Conservation (phyloP, 176 grass and related monocot species). For the Rhynchospora breviuscula region DNA sequence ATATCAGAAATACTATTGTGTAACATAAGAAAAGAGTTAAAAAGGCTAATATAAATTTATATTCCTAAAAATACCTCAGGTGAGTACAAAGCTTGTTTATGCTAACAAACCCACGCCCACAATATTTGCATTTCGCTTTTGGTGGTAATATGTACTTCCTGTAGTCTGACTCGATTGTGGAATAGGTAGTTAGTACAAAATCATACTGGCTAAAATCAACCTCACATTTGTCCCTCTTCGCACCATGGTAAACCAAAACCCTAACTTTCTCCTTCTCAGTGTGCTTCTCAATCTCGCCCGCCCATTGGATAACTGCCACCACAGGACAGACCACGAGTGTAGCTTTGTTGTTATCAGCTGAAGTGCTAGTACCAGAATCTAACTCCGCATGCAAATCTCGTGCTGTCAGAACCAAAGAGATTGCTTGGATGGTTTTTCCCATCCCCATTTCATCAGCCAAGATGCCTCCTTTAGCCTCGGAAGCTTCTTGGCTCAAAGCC, state of each 20-base stretch:
- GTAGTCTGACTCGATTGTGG: constrained; percentile 74
- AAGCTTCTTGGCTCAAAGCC: constrained; percentile 76
- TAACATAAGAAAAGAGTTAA: neutral
- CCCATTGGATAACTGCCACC: constrained; percentile 88
- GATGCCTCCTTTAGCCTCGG: constrained; percentile 52
- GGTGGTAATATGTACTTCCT: constrained; percentile 77
- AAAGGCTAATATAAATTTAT: neutral
- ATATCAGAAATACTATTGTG: constrained; percentile 6
- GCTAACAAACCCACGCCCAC: constrained; percentile 31
- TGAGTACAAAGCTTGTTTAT: neutral
- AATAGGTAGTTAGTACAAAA: constrained; percentile 87
- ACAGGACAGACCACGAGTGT: constrained; percentile 79
- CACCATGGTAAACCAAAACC: constrained; percentile 56
- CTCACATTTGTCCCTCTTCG: constrained; percentile 23
- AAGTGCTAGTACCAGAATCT: neutral
- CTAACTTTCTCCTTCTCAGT: constrained; percentile 46
- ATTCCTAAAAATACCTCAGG: neutral
- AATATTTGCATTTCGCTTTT: constrained; percentile 61
- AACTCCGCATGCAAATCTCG: constrained; percentile 13
- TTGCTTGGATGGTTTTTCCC: constrained; percentile 98
- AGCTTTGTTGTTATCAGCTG: constrained; percentile 27
- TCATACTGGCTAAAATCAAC: constrained; percentile 53
- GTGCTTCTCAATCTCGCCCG: constrained; percentile 66
- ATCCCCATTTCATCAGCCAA: constrained; percentile 98
- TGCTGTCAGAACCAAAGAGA: constrained; percentile 75